Percentiles rank a stretch among this genome's conserved stretches.
These are phyloP conservation scores for Vitis amurensis DNA, from an alignment of 164 flowering plant genomes.

Conservation along the genomic window DNA sequence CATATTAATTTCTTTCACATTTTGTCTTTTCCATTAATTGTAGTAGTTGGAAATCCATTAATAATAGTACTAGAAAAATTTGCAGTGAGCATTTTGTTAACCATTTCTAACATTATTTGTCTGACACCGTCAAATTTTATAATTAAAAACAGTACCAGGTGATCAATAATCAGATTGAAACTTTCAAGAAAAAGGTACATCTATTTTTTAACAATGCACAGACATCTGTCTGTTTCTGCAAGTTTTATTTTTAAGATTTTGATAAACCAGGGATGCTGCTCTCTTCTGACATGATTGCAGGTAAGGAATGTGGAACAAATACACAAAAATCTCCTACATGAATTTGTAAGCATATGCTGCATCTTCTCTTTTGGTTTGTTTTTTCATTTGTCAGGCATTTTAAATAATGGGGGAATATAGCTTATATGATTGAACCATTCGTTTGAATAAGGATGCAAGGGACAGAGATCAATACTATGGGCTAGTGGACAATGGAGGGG, in stretches of 20 bases:
- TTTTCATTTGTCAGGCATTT: background rate
- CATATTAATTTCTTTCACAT: too few species aligned
- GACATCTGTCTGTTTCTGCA: background rate
- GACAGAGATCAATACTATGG: constrained; percentile 39
- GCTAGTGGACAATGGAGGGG: constrained; percentile 42
- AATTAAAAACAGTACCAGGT: constrained; percentile 16
- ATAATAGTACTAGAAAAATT: too few species aligned
- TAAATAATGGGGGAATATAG: too few species aligned
- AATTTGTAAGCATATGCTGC: constrained; percentile 20
- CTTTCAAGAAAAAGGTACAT: constrained; percentile 40
- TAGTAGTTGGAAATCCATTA: too few species aligned
- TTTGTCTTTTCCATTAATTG: too few species aligned
- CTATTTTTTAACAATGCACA: background rate
- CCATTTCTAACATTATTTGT: background rate
- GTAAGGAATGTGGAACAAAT: constrained; percentile 28
- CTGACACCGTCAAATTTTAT: background rate
- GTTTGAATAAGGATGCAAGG: constrained; percentile 22
- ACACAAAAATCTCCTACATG: constrained; percentile 28
- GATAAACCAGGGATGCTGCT: background rate
- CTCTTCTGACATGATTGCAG: constrained; percentile 16
- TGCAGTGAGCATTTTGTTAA: too few species aligned
- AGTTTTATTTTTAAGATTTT: background rate
- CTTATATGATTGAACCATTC: background rate
- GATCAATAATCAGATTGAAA: constrained; percentile 33
- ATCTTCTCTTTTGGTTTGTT: background rate